Base-by-base conservation (phyloP, 495 filamentous ascomycete species). In the Amphirosellinia nigrospora region DNA sequence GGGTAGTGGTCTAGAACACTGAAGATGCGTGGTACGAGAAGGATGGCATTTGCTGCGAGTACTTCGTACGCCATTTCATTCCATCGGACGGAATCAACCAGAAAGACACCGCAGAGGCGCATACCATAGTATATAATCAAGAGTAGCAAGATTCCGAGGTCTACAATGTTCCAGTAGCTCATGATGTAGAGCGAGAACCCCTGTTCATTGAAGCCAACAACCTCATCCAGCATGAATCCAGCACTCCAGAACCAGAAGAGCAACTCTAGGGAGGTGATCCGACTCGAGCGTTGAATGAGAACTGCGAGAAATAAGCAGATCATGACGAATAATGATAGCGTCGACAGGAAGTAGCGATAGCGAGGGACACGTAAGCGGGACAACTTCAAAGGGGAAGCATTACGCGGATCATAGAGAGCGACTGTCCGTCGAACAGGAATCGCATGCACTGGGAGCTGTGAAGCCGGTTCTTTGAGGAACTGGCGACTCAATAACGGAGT, bases 221-320 rank as follows among this genome's bases (percentile, higher is more conserved):
- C 84, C 78, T 97, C 94, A 74, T 96, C 93, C n/a, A 98, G 90
- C 93, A 97, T 96, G 79, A 95, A 98, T 4, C 94, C 94, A 28
- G 93, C 92, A 75, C 93, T 95, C 94, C 94, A 98, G 77, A 98
- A 90, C 94, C 94, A 98, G 77, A 98, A 97, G 13, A 96, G 73
- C 26, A 97, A 78, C 78, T 98, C 94, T 9, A 97, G 79, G 3
- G 87, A 83, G 15, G 93, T 96, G 73, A 98, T 97, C 28, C 84
- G 83, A 52, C 87, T 86, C 23, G 92, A 93, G 65, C 92, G 83
- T 75, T 91, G 79, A 50, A 84, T 77, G 10, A 95, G 80, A 21
- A 97, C 93, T 3, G 92, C 90, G 26, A 97, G 79, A 74, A 93
- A 97, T 43, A 98, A 83, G n/a, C 89, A 89, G 28, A 97, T 86